phyloP scores from a whole-genome alignment of 2,329 filamentous ascomycete species.

The Acrocalymma vagum region DNA sequence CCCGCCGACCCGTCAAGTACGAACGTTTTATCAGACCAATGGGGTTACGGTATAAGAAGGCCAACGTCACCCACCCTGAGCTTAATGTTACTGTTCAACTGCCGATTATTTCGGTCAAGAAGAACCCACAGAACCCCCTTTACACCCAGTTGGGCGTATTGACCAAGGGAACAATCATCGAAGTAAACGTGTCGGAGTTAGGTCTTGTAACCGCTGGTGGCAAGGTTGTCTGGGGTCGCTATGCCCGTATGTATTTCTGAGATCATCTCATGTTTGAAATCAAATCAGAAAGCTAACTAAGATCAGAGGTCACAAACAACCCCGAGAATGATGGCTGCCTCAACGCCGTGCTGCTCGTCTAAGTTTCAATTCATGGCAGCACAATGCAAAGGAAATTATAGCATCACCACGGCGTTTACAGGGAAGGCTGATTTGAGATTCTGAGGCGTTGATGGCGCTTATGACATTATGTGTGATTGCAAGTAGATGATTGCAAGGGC shows the following conservation, averaged over 20 bases:
- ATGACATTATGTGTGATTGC: too few species aligned
- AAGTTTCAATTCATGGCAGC: slow-evolving; percentile 2
- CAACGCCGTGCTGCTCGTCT: slow-evolving; percentile 48
- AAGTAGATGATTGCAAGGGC: too few species aligned
- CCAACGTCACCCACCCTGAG: slow-evolving; percentile 77
- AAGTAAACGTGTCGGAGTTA: slow-evolving; percentile 93
- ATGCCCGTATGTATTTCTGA: slow-evolving; percentile 31
- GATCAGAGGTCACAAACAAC: slow-evolving; percentile 42
- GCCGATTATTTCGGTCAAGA: slow-evolving; percentile 71
- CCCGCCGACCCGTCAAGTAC: slow-evolving; percentile 83
- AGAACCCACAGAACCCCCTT: slow-evolving; percentile 86
- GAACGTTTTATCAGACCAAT: slow-evolving; percentile 56
- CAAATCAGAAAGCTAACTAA: not conserved
- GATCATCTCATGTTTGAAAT: not conserved
- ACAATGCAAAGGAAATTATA: not conserved
- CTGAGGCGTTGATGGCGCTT: not conserved
- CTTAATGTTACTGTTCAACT: slow-evolving; percentile 88
- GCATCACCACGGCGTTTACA: not conserved
- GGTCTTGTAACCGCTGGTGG: slow-evolving; percentile 90
- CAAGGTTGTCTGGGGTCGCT: slow-evolving; percentile 65
- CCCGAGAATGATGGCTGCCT: slow-evolving; percentile 50
- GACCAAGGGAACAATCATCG: slow-evolving; percentile 65
- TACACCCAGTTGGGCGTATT: slow-evolving; percentile 93
- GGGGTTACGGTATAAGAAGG: slow-evolving; percentile 82
- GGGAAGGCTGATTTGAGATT: not conserved